A percentile compares a stretch with the other conserved stretches of the same genome.
These are phyloP conservation scores for Mycena sp. DNA, from an alignment of 1,284 basidiomycete genomes.

Conservation along the genomic window DNA sequence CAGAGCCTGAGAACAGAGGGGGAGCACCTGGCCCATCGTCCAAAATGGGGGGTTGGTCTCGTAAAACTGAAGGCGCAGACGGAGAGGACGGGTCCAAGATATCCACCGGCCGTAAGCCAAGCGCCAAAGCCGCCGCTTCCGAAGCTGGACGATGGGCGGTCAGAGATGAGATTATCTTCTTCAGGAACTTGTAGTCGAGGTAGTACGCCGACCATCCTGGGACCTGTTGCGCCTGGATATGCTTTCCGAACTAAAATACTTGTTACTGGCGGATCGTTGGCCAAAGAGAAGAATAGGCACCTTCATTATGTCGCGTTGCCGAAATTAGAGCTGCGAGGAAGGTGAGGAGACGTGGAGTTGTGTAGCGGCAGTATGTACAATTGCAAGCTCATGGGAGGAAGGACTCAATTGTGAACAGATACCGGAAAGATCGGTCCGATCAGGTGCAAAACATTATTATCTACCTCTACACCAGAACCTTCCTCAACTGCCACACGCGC, in stretches of 20 bases:
- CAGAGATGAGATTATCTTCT: constrained; percentile 99
- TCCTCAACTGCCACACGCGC: constrained; percentile 84
- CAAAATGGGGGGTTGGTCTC: constrained; percentile 39
- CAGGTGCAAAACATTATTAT: constrained; percentile 46
- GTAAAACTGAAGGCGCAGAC: constrained; percentile 33
- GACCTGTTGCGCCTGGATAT: constrained; percentile 95
- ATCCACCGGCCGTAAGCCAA: constrained; percentile 82
- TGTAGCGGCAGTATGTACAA: constrained; percentile 12
- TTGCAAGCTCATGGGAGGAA: constrained; percentile 27
- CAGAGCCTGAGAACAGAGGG: constrained; percentile 66
- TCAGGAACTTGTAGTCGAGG: constrained; percentile 98
- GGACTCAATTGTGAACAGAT: neutral
- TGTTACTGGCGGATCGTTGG: constrained; percentile 20
- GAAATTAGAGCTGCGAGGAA: constrained; percentile 5
- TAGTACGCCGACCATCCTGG: constrained; percentile 98
- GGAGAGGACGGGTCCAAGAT: constrained; percentile 48
- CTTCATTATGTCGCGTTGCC: constrained; percentile 48
- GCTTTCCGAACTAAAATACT: constrained; percentile 90
- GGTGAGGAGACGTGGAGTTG: constrained; percentile 1
- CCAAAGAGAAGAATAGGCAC: constrained; percentile 35
- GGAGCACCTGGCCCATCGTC: constrained; percentile 52
- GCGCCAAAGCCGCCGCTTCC: constrained; percentile 88
- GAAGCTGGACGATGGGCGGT: constrained; percentile 89
- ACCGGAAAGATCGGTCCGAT: constrained; percentile 10
- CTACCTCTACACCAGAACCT: constrained; percentile 75